Evolutionary conservation across 1,284 basidiomycete species (phyloP).

Genomic region (Neolentinus lepideus): DNA sequence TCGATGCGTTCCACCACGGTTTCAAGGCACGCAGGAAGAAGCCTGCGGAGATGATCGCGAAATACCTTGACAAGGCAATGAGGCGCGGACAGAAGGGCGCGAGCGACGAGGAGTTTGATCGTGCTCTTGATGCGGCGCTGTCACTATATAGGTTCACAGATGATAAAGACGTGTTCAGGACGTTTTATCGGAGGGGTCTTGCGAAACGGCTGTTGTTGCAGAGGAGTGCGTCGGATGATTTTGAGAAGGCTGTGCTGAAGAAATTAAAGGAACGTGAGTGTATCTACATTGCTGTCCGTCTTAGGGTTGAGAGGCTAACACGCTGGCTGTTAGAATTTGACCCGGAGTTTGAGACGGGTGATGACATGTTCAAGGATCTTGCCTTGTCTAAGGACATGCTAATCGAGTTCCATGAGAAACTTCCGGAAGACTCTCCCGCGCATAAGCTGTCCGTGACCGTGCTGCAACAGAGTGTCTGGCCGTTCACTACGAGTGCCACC

Average conservation of each 20-base stretch:
- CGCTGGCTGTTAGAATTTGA: constrained; percentile 58
- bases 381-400: constrained; percentile 67
- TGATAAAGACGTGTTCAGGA: constrained; percentile 91
- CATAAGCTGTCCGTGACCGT: constrained; percentile 59
- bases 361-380: constrained; percentile 88
- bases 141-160: constrained; percentile 84
- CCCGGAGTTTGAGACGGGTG: constrained; percentile 81
- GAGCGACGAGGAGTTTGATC: constrained; percentile 67
- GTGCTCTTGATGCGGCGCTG: constrained; percentile 70
- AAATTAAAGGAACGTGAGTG: constrained; percentile 83
- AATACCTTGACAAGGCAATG: constrained; percentile 83
- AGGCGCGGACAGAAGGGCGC: constrained; percentile 75
- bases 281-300: constrained; percentile 8
- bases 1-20: constrained; percentile 74
- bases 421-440: constrained; percentile 16
- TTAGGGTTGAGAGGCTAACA: background rate
- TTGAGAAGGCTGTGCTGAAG: constrained; percentile 85
- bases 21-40: constrained; percentile 81
- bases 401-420: constrained; percentile 41
- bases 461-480: constrained; percentile 72
- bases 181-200: constrained; percentile 88
- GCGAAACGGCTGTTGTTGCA: constrained; percentile 86
- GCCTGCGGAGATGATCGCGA: constrained; percentile 94
- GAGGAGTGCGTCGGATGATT: constrained; percentile 86
- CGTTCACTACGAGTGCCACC: constrained; percentile 47